Percentiles rank a stretch among this genome's conserved stretches.
phyloP scores from a whole-genome alignment of 495 filamentous ascomycete species.

The Corynascus novoguineensis region DNA sequence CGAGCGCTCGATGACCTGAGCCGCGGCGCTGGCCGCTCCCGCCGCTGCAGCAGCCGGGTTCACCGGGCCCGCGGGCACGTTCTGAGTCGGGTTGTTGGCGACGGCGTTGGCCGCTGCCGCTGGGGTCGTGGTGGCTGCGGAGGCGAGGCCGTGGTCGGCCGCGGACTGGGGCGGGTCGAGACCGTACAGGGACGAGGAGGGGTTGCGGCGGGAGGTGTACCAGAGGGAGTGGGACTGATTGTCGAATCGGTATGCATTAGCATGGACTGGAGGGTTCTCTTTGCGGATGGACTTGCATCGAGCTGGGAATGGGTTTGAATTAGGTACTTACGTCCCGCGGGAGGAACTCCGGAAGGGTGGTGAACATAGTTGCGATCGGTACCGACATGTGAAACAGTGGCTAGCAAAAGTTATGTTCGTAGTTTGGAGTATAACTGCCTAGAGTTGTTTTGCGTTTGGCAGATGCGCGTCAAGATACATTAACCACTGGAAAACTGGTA shows the following conservation, averaged over 20 bases:
- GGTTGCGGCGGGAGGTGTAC: slow-evolving; percentile 55
- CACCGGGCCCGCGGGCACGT: not conserved
- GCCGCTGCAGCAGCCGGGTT: not conserved
- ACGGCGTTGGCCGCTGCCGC: slow-evolving; percentile 16
- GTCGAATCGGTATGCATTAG: too few species aligned
- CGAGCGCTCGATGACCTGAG: slow-evolving; percentile 38
- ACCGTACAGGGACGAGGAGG: slow-evolving; percentile 30
- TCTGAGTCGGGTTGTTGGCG: slow-evolving; percentile 19
- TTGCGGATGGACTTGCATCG: slow-evolving; percentile 8
- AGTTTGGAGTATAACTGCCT: slow-evolving; percentile 2
- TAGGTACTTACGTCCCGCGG: slow-evolving; percentile 59
- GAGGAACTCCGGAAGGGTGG: slow-evolving; percentile 64
- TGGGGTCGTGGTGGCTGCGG: slow-evolving; percentile 21
- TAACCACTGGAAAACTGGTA: too few species aligned
- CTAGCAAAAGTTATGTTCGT: not conserved
- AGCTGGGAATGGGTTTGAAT: not conserved
- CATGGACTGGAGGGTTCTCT: slow-evolving; percentile 12
- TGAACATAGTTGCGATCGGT: slow-evolving; percentile 46
- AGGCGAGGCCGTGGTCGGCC: slow-evolving; percentile 16
- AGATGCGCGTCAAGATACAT: too few species aligned
- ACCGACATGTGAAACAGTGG: not conserved
- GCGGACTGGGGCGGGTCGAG: slow-evolving; percentile 23
- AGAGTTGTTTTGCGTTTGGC: too few species aligned
- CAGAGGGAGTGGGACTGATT: slow-evolving; percentile 63
- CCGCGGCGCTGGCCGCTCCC: slow-evolving; percentile 7